Evolutionary conservation across 2,329 filamentous ascomycete species (phyloP).

Genomic region (Aspergillus thermomutatus): DNA sequence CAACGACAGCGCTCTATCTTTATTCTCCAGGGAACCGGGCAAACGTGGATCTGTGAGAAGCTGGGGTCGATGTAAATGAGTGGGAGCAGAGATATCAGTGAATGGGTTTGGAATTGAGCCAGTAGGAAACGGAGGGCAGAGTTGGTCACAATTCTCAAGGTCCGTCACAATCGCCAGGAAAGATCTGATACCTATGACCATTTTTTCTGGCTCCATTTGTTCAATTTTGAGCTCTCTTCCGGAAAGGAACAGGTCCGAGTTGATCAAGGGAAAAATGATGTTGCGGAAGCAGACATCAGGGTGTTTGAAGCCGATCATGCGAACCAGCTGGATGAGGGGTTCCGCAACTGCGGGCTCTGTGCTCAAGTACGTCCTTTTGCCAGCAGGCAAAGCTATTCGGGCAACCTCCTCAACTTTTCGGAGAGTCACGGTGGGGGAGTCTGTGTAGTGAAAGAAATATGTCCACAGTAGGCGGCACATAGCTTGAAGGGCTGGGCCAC

Average conservation of each 20-base stretch:
- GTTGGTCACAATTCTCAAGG: constrained; percentile 76
- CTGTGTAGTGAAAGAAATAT: constrained; percentile 81
- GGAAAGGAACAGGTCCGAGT: constrained; percentile 79
- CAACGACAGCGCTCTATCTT: constrained; percentile 34
- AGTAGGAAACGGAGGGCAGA: constrained; percentile 78
- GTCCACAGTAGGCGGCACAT: constrained; percentile 91
- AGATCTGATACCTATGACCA: constrained; percentile 93
- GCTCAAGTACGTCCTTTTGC: constrained; percentile 75
- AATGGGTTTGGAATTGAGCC: constrained; percentile 45
- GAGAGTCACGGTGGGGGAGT: constrained; percentile 63
- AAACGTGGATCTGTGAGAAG: constrained; percentile 35
- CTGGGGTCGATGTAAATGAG: constrained; percentile 35
- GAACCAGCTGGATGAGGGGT: constrained; percentile 86
- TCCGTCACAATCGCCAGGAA: constrained; percentile 93
- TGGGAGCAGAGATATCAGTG: constrained; percentile 35
- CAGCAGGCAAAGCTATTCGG: constrained; percentile 74
- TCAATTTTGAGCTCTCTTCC: constrained; percentile 80
- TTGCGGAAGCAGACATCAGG: constrained; percentile 90
- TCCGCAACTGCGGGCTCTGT: constrained; percentile 82
- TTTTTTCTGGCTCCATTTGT: constrained; percentile 89
- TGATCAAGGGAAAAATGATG: constrained; percentile 93
- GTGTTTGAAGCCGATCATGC: constrained; percentile 89
- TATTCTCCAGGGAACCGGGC: constrained; percentile 22
- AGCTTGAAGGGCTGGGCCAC: constrained; percentile 79
- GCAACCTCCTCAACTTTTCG: constrained; percentile 89